phyloP scores from a whole-genome alignment of 2,329 filamentous ascomycete genomes.

The Fusarium sp. region DNA sequence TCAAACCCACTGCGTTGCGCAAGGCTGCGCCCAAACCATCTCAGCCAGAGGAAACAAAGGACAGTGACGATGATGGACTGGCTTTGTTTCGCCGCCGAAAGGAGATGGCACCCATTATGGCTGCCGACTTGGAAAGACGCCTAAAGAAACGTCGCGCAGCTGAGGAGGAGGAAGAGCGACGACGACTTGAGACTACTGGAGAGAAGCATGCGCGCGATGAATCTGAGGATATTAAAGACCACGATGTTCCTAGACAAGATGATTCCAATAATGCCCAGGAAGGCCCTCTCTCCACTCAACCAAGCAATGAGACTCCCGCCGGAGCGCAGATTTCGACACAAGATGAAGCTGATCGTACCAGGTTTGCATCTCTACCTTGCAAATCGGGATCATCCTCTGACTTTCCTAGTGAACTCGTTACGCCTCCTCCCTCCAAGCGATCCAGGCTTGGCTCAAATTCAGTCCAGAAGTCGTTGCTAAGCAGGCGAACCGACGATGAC shows the following conservation, averaged over 20 bases:
- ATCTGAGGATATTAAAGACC: constrained; percentile 24
- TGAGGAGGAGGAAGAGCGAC: constrained; percentile 37
- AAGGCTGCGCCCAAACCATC: constrained; percentile 48
- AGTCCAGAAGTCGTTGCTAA: constrained; percentile 31
- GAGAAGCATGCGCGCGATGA: constrained; percentile 44
- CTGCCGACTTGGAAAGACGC: constrained; percentile 56
- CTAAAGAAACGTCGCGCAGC: constrained; percentile 42
- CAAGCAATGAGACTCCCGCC: constrained; percentile 6
- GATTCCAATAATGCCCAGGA: neutral
- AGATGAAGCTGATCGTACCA: constrained; percentile 30
- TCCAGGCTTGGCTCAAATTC: constrained; percentile 46
- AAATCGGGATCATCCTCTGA: constrained; percentile 25
- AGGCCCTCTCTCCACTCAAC: neutral
- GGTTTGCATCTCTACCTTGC: constrained; percentile 34
- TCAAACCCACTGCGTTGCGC: constrained; percentile 62
- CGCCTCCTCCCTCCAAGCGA: constrained; percentile 57
- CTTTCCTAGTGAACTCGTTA: constrained; percentile 50
- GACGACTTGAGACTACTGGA: constrained; percentile 20
- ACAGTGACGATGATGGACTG: constrained; percentile 54
- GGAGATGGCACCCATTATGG: constrained; percentile 61
- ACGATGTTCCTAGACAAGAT: constrained; percentile 1
- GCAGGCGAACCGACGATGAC: constrained; percentile 22
- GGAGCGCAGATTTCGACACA: constrained; percentile 29
- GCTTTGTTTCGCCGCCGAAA: constrained; percentile 64
- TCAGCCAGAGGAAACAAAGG: constrained; percentile 28